Evolutionary conservation across 306 rosid genomes (phyloP).

Genomic region (Cucurbita argyrosperma): DNA sequence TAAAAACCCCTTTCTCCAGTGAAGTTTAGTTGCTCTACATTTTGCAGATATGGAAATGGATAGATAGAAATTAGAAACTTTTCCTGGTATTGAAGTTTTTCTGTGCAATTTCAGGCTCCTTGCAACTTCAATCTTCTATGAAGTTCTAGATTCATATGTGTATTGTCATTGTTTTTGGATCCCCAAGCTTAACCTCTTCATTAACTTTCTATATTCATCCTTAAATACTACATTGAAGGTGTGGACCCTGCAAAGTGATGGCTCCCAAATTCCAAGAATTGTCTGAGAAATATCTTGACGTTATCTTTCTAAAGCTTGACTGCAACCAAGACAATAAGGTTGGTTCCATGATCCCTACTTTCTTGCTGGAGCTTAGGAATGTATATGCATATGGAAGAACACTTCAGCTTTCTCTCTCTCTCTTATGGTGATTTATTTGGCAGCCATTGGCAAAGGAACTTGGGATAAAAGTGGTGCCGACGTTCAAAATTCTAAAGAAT

Average conservation of each 20-base stretch:
- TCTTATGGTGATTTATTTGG: conserved; percentile 9
- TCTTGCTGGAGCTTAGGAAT: background rate
- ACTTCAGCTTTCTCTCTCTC: background rate
- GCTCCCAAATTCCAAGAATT: conserved; percentile 72
- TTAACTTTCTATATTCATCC: background rate
- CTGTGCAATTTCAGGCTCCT: background rate
- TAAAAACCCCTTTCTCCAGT: background rate
- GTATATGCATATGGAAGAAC: background rate
- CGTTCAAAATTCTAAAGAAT: conserved; percentile 85
- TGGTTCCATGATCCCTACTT: background rate
- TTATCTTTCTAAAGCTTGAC: conserved; percentile 82
- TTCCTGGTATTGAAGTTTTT: background rate
- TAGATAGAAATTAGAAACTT: background rate
- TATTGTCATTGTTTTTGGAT: background rate
- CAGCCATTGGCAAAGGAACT: conserved; percentile 97
- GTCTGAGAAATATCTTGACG: conserved; percentile 70
- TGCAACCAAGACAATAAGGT: conserved; percentile 92
- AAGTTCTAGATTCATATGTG: background rate
- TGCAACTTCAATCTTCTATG: background rate
- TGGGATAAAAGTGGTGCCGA: conserved; percentile 90
- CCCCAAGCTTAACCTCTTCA: background rate
- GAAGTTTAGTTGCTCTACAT: background rate
- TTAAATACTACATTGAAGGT: conserved; percentile 31
- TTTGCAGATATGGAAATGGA: background rate
- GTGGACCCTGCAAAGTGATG: conserved; percentile 97